Evolutionary conservation across 768 basidiomycete genomes (phyloP), one percentile per base, ranked within the genome.

Genomic region (Lentinula detonsa): DNA sequence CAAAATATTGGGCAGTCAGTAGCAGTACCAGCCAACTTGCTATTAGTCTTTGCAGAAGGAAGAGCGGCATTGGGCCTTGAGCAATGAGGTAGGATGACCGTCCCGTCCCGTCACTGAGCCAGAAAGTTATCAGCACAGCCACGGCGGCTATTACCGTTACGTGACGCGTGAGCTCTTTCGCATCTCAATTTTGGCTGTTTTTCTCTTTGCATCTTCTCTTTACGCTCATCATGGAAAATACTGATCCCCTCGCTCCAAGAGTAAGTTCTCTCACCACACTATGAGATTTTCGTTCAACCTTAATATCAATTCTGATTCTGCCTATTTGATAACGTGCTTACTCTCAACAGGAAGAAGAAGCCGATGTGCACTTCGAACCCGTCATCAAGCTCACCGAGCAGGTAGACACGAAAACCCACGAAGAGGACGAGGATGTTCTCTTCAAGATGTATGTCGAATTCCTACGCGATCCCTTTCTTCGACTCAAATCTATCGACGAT

Each of bases 341-440:
- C 18, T 51, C 68, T 52, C 34, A 66, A 33, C 71, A 83, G 81
- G 83, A 85, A 66, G 94, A 96, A 73, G 92, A 95, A 75, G 69
- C 81, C 76, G 93, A 96, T 75, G 83, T 85, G 67, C 91, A 95
- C 67, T 98, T 94, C 75, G 95, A 97, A 76, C 97, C 97, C 55
- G 92, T 98, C 63, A 89, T 97, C 79, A 92, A 86, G 76, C 91
- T 98, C 75, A 96, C 94, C 7, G 91, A 99, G 75, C 87, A 93
- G 72, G 91, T 99, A 64, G 92, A 95, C 72, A 89, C 87, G 60
- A 95, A 95, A 85, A 98, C 96, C 6, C 78, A 82, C 70, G 97
- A 99, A 74, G 97, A 98, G 72, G 88, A 96, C 67, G 97, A 99
- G 74, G 84, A 91, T 33, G 85, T 88, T 33, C 76, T 91, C 65